A percentile compares a stretch with the other conserved stretches of the same genome.
These are phyloP conservation scores for Barbatosphaeria neglecta DNA, from an alignment of 495 filamentous ascomycete species.

Conservation along the genomic window DNA sequence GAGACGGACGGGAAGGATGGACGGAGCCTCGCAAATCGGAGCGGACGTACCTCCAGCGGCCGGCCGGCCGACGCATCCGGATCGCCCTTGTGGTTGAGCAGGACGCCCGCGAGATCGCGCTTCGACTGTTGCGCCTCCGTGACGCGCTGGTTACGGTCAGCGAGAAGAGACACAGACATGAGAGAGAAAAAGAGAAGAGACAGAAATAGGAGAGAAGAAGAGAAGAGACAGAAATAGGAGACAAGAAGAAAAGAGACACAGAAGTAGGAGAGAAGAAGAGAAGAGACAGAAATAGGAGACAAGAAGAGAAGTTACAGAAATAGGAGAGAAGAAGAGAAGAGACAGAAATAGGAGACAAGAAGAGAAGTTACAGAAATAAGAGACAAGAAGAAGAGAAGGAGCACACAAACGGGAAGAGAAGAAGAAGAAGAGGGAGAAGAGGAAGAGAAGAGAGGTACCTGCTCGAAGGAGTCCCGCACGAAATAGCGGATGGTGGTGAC, in stretches of 20 bases:
- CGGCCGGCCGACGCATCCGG: neutral
- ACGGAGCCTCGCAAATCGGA: no score
- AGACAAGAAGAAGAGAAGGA: neutral
- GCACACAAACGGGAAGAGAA: neutral
- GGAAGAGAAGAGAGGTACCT: conserved; percentile 12
- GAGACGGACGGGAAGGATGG: no score
- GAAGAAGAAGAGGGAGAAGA: neutral
- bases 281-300: neutral
- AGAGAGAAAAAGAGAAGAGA: neutral
- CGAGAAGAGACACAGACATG: neutral
- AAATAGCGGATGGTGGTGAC: conserved; percentile 26
- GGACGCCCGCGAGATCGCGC: conserved; percentile 9
- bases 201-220: neutral
- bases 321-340: neutral
- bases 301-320: neutral
- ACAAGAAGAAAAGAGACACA: neutral
- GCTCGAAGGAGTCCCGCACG: conserved; percentile 24
- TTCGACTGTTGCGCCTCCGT: conserved; percentile 15
- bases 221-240: neutral
- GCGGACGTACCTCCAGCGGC: neutral
- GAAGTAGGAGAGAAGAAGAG: neutral
- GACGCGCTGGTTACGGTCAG: conserved; percentile 7
- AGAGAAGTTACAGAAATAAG: neutral
- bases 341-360: neutral
- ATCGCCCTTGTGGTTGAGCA: conserved; percentile 2